Evolutionary conservation across 164 flowering plant genomes (phyloP).

Genomic region (Annona squamosa): DNA sequence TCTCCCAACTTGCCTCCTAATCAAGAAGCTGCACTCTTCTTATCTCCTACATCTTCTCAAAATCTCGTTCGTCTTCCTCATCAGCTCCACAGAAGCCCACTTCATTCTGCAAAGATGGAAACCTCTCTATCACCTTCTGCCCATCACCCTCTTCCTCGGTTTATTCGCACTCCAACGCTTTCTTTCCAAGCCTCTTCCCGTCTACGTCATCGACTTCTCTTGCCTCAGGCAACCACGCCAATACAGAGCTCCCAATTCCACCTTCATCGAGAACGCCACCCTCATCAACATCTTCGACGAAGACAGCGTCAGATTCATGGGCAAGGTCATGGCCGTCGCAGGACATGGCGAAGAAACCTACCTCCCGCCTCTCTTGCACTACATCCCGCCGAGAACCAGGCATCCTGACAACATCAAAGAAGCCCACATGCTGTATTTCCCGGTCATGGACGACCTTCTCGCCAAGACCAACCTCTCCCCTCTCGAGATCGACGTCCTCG

Average conservation of each 20-base stretch:
- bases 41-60: slow-evolving; percentile 2
- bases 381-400: slow-evolving; percentile 49
- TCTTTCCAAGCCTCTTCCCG: slow-evolving; percentile 16
- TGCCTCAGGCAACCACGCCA: slow-evolving; percentile 48
- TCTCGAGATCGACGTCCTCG: slow-evolving; percentile 43
- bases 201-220: slow-evolving; percentile 62
- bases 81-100: slow-evolving; percentile 16
- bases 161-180: slow-evolving; percentile 14
- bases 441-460: slow-evolving; percentile 55
- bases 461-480: slow-evolving; percentile 42
- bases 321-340: slow-evolving; percentile 38
- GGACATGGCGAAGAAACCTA: slow-evolving; percentile 55
- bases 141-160: slow-evolving; percentile 10
- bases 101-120: slow-evolving; percentile 15
- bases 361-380: slow-evolving; percentile 58
- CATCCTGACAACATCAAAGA: slow-evolving; percentile 44
- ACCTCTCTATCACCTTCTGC: slow-evolving; percentile 22
- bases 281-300: slow-evolving; percentile 25
- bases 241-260: slow-evolving; percentile 45
- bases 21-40: neutral
- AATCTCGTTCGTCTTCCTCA: slow-evolving; percentile 11
- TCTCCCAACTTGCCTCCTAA: neutral
- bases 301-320: slow-evolving; percentile 53
- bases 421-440: slow-evolving; percentile 48
- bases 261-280: slow-evolving; percentile 44